Conservation (phyloP, 139 green algal species). For the Ulvella scutata region DNA sequence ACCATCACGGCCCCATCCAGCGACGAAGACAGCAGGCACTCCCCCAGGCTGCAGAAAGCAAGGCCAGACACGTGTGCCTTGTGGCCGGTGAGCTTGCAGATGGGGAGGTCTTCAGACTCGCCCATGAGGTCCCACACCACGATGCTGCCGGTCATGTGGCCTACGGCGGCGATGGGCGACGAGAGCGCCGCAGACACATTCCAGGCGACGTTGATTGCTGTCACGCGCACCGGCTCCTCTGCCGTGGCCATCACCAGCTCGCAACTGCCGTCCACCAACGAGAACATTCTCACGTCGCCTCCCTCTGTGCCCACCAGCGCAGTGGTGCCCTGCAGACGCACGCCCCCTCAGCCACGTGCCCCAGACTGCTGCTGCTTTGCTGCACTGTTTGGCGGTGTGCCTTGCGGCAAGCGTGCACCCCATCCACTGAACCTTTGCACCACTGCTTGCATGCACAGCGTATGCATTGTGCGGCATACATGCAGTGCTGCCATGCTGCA, state of each 20-base stretch:
- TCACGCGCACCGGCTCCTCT: not conserved
- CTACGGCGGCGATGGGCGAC: not conserved
- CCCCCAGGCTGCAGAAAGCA: not conserved
- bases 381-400: too few relatives aligned
- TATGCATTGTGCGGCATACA: too few relatives aligned
- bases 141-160: not conserved
- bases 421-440: too few relatives aligned
- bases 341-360: not conserved
- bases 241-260: not conserved
- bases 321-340: not conserved
- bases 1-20: not conserved
- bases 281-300: not conserved
- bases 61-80: not conserved
- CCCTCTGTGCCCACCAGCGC: not conserved
- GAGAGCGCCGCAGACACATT: not conserved
- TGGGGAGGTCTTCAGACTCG: not conserved
- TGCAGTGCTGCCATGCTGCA: too few relatives aligned
- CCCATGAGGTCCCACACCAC: conserved; percentile 1
- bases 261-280: not conserved
- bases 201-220: not conserved
- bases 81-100: conserved; percentile 1
- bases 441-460: too few relatives aligned
- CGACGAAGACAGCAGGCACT: not conserved
- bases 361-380: too few relatives aligned
- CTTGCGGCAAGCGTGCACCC: too few relatives aligned